phyloP scores from a whole-genome alignment of 345 rosid species.

The Toxicodendron radicans region DNA sequence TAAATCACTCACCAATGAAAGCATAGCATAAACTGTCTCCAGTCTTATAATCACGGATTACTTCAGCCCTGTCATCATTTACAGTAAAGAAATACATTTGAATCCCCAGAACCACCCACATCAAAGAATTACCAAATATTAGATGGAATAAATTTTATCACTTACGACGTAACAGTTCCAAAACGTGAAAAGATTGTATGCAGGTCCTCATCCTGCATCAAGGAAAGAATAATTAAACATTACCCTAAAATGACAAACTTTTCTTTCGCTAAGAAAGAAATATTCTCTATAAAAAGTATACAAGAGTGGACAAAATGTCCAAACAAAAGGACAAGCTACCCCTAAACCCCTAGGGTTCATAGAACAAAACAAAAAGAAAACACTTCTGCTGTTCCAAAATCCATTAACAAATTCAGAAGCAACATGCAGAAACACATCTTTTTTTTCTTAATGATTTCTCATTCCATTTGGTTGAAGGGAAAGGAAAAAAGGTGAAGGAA shows the following conservation, averaged over 20 bases:
- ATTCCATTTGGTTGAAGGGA: not conserved
- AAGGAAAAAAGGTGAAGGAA: not conserved
- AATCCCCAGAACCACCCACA: not conserved
- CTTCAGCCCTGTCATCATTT: constrained; percentile 68
- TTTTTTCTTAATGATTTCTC: not conserved
- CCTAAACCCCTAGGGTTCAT: no score
- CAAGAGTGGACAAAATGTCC: no score
- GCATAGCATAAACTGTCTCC: constrained; percentile 98
- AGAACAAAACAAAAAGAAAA: no score
- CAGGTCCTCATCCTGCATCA: constrained; percentile 88
- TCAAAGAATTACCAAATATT: not conserved
- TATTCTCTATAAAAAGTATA: no score
- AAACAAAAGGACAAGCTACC: no score
- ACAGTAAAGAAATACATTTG: constrained; percentile 16
- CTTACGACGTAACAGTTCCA: constrained; percentile 86
- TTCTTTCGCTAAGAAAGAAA: no score
- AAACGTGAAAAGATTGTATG: constrained; percentile 95
- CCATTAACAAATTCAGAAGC: not conserved
- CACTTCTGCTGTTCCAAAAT: not conserved
- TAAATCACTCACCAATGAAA: constrained; percentile 66
- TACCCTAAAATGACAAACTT: constrained; percentile 3
- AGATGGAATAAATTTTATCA: constrained; percentile 15
- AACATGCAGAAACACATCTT: not conserved
- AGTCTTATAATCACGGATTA: constrained; percentile 90
- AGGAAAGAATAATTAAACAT: constrained; percentile 17